Conservation (phyloP, 2,329 filamentous ascomycete species). For the Aspergillus neotritici region DNA sequence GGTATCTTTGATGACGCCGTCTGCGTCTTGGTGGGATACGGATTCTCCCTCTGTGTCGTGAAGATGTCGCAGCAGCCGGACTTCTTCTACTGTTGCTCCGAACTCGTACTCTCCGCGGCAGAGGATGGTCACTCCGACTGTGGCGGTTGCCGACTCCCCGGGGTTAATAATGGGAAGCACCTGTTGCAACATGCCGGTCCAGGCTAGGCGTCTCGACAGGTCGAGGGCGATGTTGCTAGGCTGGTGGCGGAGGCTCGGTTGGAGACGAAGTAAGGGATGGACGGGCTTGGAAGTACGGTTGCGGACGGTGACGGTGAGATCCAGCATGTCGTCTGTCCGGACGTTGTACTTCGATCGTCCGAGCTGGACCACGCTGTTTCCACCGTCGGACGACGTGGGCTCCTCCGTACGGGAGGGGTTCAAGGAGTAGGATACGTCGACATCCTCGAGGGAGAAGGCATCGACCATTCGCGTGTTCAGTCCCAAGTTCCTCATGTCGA, state of each 20-base stretch:
- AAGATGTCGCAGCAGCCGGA: slow-evolving; percentile 44
- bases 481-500: slow-evolving; percentile 72
- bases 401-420: slow-evolving; percentile 24
- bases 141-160: slow-evolving; percentile 54
- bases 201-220: slow-evolving; percentile 72
- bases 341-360: slow-evolving; percentile 45
- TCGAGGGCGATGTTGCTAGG: slow-evolving; percentile 69
- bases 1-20: slow-evolving; percentile 31
- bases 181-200: slow-evolving; percentile 79
- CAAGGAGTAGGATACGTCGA: slow-evolving; percentile 56
- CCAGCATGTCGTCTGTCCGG: slow-evolving; percentile 59
- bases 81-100: slow-evolving; percentile 74
- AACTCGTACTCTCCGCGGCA: slow-evolving; percentile 80
- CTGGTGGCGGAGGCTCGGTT: slow-evolving; percentile 70
- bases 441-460: slow-evolving; percentile 71
- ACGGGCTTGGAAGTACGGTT: slow-evolving; percentile 68
- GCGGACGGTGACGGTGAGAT: slow-evolving; percentile 62
- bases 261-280: slow-evolving; percentile 65
- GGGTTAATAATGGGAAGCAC: slow-evolving; percentile 59
- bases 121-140: slow-evolving; percentile 66
- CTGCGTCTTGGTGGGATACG: slow-evolving; percentile 18
- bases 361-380: slow-evolving; percentile 31
- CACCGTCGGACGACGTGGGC: slow-evolving; percentile 10
- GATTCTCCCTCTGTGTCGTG: slow-evolving; percentile 10
- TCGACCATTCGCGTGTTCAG: slow-evolving; percentile 76